These are phyloP conservation scores for Allium sativum DNA, from an alignment of 106 monocot genomes.

Conservation along the genomic window DNA sequence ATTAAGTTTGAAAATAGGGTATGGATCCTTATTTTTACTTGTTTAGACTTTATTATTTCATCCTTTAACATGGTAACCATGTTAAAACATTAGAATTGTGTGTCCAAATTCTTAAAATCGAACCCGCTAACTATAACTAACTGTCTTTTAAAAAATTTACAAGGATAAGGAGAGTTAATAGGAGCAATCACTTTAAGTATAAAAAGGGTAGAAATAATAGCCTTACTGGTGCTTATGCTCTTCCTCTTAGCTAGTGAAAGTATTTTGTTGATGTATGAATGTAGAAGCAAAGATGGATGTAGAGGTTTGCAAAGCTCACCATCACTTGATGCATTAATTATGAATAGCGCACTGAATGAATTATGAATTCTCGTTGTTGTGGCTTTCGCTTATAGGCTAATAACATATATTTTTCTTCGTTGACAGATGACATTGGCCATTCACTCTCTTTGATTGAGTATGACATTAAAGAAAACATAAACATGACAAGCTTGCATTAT, in stretches of 20 bases:
- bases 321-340: conserved; percentile 59
- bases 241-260: no score
- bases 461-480: conserved; percentile 1
- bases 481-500: no score
- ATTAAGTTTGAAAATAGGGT: no score
- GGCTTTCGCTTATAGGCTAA: conserved; percentile 55
- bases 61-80: no score
- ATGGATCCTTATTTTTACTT: no score
- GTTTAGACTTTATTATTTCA: no score
- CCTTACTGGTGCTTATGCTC: conserved; percentile 78
- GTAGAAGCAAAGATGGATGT: conserved; percentile 50
- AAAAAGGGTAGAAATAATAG: conserved; percentile 61
- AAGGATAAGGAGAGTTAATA: conserved; percentile 83
- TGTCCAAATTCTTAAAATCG: no score
- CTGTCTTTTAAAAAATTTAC: no score
- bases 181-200: conserved; percentile 73
- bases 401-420: conserved; percentile 53
- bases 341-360: conserved; percentile 45
- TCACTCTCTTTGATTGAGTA: conserved; percentile 16
- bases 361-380: conserved; percentile 64
- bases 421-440: conserved; percentile 45
- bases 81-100: no score
- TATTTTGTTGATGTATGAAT: conserved; percentile 56
- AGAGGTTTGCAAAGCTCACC: conserved; percentile 63
- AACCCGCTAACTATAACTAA: no score